Evolutionary conservation across 352 stramenopile genomes (phyloP).

Genomic region (Thraustochytrium striatum): DNA sequence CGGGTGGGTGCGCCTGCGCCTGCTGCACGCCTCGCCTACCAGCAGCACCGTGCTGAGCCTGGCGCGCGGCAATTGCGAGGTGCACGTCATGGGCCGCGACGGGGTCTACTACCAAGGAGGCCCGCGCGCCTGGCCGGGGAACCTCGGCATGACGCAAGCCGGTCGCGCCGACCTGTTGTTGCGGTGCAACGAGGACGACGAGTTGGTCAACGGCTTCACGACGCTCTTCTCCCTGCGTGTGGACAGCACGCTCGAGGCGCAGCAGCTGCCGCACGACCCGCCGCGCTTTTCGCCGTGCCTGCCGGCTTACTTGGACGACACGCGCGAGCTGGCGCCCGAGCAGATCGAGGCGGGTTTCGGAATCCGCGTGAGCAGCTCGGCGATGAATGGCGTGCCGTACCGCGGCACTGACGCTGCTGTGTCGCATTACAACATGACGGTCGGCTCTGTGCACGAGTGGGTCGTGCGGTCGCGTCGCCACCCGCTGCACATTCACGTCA

Average conservation of each 20-base stretch:
- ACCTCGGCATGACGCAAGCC: not conserved
- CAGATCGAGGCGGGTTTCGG: not conserved
- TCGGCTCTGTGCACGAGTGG: conserved; percentile 68
- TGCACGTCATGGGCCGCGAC: conserved; percentile 6
- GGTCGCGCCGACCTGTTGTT: conserved; percentile 40
- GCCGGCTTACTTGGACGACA: conserved; percentile 15
- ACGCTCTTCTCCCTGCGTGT: no score
- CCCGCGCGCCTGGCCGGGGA: not conserved
- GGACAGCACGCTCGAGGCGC: no score
- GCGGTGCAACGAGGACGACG: conserved; percentile 32
- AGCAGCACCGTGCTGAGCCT: no score
- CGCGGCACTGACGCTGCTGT: no score
- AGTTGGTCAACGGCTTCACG: conserved; percentile 21
- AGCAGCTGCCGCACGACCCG: no score
- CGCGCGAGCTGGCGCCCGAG: not conserved
- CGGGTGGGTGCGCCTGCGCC: no score
- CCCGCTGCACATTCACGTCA: conserved; percentile 75
- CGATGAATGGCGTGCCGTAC: no score
- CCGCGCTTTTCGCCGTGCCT: conserved; percentile 52
- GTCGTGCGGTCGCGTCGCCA: conserved; percentile 66
- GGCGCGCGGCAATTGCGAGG: no score
- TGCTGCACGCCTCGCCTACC: no score
- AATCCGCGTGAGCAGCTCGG: not conserved
- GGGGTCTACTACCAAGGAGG: conserved; percentile 32
- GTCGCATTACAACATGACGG: conserved; percentile 58